A percentile compares a stretch with the other conserved stretches of the same genome.
These are phyloP conservation scores for Fusarium concolor DNA, from an alignment of 2,329 filamentous ascomycete genomes.

Conservation along the genomic window DNA sequence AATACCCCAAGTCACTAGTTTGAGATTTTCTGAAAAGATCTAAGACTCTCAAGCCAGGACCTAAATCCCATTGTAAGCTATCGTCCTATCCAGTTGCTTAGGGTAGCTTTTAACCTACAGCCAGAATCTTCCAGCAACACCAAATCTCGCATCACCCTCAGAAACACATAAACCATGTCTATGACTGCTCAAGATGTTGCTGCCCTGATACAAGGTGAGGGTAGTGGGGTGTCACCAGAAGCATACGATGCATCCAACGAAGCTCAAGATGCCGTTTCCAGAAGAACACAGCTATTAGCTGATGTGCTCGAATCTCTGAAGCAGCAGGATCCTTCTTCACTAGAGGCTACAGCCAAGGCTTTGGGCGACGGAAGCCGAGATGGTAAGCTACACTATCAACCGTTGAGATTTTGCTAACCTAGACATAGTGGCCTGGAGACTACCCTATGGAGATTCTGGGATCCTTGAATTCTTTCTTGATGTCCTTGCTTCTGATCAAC, in stretches of 20 bases:
- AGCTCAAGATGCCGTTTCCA: slow-evolving; percentile 34
- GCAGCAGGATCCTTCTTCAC: slow-evolving; percentile 50
- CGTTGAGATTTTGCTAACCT: background rate
- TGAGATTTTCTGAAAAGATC: background rate
- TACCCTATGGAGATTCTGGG: slow-evolving; percentile 68
- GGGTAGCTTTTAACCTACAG: background rate
- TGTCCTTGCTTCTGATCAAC: slow-evolving; percentile 54
- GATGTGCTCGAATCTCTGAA: slow-evolving; percentile 55
- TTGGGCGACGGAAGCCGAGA: slow-evolving; percentile 67
- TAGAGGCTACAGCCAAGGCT: slow-evolving; percentile 63
- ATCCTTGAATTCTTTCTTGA: slow-evolving; percentile 67
- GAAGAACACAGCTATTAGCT: slow-evolving; percentile 50
- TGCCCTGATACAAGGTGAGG: slow-evolving; percentile 51
- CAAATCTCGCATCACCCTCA: background rate
- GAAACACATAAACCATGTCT: slow-evolving; percentile 18
- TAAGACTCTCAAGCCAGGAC: background rate
- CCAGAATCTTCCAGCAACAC: background rate
- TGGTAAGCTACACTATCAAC: slow-evolving; percentile 53
- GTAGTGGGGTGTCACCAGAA: slow-evolving; percentile 45
- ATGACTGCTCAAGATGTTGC: slow-evolving; percentile 55
- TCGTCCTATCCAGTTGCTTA: background rate
- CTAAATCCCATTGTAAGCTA: background rate
- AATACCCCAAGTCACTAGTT: background rate
- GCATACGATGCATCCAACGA: slow-evolving; percentile 46
- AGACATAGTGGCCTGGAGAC: slow-evolving; percentile 64